These are phyloP conservation scores for Globomyces sp. DNA, from an alignment of 371 early-diverging fungal genomes.

Conservation along the genomic window DNA sequence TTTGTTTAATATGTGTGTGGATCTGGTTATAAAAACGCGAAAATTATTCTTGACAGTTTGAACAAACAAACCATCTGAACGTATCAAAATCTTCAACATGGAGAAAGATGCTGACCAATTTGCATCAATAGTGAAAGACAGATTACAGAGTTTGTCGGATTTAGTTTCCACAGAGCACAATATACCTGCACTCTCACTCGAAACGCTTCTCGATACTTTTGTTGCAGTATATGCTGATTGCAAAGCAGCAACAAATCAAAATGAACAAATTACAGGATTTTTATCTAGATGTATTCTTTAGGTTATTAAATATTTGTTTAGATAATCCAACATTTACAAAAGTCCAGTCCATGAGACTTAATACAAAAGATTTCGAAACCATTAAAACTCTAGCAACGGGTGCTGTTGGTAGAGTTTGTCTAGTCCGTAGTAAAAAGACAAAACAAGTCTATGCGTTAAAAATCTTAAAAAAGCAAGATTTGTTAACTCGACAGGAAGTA, in stretches of 20 bases:
- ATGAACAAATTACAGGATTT: conserved; percentile 51
- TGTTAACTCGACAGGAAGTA: conserved; percentile 79
- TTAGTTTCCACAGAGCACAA: conserved; percentile 16
- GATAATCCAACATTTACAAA: conserved; percentile 59
- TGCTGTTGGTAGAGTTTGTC: conserved; percentile 85
- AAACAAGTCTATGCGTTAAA: conserved; percentile 93
- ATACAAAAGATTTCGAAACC: conserved; percentile 83
- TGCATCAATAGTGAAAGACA: conserved; percentile 8
- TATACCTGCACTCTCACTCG: conserved; percentile 42
- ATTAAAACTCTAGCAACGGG: conserved; percentile 87
- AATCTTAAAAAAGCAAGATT: conserved; percentile 80
- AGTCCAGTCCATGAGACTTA: conserved; percentile 63
- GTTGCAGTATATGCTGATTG: conserved; percentile 64
- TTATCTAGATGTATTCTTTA: conserved; percentile 50
- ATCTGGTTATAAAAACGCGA: too few species aligned
- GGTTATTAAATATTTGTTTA: conserved; percentile 25
- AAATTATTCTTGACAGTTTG: too few species aligned
- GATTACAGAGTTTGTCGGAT: conserved; percentile 8
- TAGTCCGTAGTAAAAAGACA: conserved; percentile 70
- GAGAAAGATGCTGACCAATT: neutral
- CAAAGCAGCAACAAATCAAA: conserved; percentile 48
- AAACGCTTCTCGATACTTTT: conserved; percentile 63
- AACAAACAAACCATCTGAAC: too few species aligned
- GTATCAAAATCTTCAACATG: too few species aligned
- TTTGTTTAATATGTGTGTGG: too few species aligned